Evolutionary conservation across 441 rosid species (phyloP), one percentile per base, ranked within the genome.

Genomic region (Erodium moschatum): DNA sequence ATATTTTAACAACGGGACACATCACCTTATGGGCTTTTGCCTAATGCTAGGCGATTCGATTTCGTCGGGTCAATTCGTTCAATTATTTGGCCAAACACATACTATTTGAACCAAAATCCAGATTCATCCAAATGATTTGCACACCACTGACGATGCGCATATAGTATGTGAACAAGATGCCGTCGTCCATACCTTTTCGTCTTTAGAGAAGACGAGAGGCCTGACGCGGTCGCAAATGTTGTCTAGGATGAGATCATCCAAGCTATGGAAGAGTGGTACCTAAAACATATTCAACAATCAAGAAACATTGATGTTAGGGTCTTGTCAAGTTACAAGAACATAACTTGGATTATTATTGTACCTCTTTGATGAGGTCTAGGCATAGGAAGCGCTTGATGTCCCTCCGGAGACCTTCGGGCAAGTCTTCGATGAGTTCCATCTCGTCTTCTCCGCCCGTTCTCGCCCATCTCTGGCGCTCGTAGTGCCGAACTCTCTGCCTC

Each of bases 331-430:
- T n/a, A n/a, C 33, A 29, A 29, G 33, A 29, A 29, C 33, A 29
- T 29, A 4, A 29, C 33, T 29, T 29, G 2, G 33, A 29, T 29
- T 29, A 29, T 29, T 29, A 29, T 29, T 1, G 38, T 33, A 33
- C 95, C 87, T 88, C 82, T 66, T 79, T 86, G 16, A 88, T 79
- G 64, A 91, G 88, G 72, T 87, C 92, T 0, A 87, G 71, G 80
- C 91, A 87, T 56, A 89, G 87, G 74, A 78, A 70, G 9, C 90
- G 87, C 76, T 91, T 91, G 11, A 91, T 91, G 78, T 87, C 95
- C 68, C 95, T 73, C 24, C 92, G 84, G 20, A 87, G 91, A 33
- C 92, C 95, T 4, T 87, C 88, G 4, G 97, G 97, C 72, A 91
- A 46, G 40, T 89, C 90, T 64, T 83, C 77, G 35, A 89, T 83